Evolutionary conservation across 2,329 filamentous ascomycete genomes (phyloP).

Genomic region (Didymella glomerata): DNA sequence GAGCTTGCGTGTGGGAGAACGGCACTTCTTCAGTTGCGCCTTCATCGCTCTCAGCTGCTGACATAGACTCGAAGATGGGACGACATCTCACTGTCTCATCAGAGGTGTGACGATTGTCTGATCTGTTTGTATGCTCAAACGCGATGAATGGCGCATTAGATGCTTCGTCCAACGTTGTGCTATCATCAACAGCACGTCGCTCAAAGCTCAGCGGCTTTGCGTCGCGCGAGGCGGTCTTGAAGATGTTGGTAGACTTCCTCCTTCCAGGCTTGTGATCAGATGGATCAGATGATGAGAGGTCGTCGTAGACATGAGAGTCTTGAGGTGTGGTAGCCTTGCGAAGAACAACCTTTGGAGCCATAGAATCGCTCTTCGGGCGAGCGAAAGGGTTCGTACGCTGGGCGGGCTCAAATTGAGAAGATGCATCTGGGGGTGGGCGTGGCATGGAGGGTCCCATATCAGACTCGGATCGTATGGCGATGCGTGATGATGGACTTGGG

Average conservation of each 20-base stretch:
- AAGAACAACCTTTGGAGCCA: conserved; percentile 20
- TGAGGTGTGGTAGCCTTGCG: conserved; percentile 13
- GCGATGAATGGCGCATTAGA: conserved; percentile 6
- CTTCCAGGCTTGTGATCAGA: not conserved
- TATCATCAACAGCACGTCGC: conserved; percentile 4
- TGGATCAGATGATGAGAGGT: not conserved
- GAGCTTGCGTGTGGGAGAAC: conserved; percentile 6
- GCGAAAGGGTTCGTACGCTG: conserved; percentile 25
- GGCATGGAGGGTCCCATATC: conserved; percentile 14
- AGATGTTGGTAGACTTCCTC: not conserved
- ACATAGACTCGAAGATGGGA: conserved; percentile 21
- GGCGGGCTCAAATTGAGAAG: conserved; percentile 13
- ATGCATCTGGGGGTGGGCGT: conserved; percentile 17
- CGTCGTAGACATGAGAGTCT: not conserved
- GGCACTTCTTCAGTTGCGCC: conserved; percentile 9
- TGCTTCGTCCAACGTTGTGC: conserved; percentile 2
- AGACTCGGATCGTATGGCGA: conserved; percentile 6
- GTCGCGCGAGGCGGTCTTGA: conserved; percentile 7
- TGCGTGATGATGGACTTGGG: conserved; percentile 4
- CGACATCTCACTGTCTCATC: conserved; percentile 30
- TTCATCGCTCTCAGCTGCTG: conserved; percentile 34
- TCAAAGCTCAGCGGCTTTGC: conserved; percentile 16
- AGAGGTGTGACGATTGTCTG: conserved; percentile 8
- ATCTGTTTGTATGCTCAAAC: conserved; percentile 11
- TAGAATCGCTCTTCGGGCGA: conserved; percentile 12